phyloP scores from a whole-genome alignment of 495 filamentous ascomycete species.

The Lepidopterella palustris region DNA sequence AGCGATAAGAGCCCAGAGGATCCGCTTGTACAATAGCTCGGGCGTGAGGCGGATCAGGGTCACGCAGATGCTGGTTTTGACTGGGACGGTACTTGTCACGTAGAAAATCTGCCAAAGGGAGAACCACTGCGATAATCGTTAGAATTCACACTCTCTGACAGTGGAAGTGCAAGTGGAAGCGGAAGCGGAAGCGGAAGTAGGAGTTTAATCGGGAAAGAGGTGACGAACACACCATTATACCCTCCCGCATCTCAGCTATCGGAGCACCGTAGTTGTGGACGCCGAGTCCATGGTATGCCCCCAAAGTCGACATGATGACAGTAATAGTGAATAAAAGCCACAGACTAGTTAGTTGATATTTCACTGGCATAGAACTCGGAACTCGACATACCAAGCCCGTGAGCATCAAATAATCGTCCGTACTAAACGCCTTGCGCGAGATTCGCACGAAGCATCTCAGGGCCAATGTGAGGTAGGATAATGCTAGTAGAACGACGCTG shows the following conservation, averaged over 20 bases:
- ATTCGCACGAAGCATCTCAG: background rate
- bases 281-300: background rate
- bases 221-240: background rate
- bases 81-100: constrained; percentile 1
- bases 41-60: background rate
- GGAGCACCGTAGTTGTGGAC: background rate
- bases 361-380: background rate
- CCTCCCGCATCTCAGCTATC: background rate
- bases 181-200: no score
- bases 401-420: background rate
- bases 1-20: background rate
- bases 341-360: background rate
- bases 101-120: background rate
- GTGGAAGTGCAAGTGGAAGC: no score
- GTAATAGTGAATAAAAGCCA: background rate
- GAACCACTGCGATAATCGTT: background rate
- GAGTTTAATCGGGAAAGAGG: background rate
- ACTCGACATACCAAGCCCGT: background rate
- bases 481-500: background rate
- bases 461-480: background rate
- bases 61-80: background rate
- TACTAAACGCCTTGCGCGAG: background rate
- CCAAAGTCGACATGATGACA: background rate
- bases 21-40: background rate
- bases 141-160: no score